These are phyloP conservation scores for Castanea mollissima DNA, from an alignment of 306 rosid genomes.

Conservation along the genomic window DNA sequence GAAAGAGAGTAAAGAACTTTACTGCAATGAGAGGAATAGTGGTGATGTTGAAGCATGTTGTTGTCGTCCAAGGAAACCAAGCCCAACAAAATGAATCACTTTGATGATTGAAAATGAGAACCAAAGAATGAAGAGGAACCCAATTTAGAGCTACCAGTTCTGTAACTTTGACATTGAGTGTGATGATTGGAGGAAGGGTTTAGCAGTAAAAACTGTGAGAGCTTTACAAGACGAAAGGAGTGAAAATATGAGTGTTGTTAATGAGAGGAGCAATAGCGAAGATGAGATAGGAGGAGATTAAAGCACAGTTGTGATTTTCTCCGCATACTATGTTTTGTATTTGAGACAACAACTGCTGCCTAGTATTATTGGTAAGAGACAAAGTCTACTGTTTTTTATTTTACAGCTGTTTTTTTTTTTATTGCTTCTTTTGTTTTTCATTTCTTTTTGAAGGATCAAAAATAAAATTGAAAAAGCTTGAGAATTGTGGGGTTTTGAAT, in stretches of 20 bases:
- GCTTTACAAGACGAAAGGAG: not conserved
- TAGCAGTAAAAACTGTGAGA: slow-evolving; percentile 21
- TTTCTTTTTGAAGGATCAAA: too few relatives aligned
- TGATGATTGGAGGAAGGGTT: slow-evolving; percentile 18
- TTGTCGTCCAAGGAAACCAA: slow-evolving; percentile 22
- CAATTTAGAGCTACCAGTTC: not conserved
- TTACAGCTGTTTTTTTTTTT: too few relatives aligned
- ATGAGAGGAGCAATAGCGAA: slow-evolving; percentile 22
- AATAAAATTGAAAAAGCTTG: too few relatives aligned
- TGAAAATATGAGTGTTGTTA: slow-evolving; percentile 12
- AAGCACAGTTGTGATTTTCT: not conserved
- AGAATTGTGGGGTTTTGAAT: not conserved
- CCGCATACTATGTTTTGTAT: slow-evolving; percentile 2
- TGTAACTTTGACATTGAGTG: slow-evolving; percentile 3
- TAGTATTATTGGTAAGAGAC: too few relatives aligned
- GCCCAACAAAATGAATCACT: slow-evolving; percentile 28
- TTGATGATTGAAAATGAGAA: slow-evolving; percentile 20
- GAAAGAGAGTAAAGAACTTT: not conserved
- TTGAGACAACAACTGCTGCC: too few relatives aligned
- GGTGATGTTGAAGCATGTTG: slow-evolving; percentile 1
- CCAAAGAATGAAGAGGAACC: slow-evolving; percentile 3
- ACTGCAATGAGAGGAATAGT: slow-evolving; percentile 48
- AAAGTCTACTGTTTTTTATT: too few relatives aligned
- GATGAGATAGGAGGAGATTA: slow-evolving; percentile 13
- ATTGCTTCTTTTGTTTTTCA: not conserved